Percentiles rank a stretch among this genome's conserved stretches.
phyloP scores from a whole-genome alignment of 2,329 filamentous ascomycete species.

The Diaporthe caulivora region DNA sequence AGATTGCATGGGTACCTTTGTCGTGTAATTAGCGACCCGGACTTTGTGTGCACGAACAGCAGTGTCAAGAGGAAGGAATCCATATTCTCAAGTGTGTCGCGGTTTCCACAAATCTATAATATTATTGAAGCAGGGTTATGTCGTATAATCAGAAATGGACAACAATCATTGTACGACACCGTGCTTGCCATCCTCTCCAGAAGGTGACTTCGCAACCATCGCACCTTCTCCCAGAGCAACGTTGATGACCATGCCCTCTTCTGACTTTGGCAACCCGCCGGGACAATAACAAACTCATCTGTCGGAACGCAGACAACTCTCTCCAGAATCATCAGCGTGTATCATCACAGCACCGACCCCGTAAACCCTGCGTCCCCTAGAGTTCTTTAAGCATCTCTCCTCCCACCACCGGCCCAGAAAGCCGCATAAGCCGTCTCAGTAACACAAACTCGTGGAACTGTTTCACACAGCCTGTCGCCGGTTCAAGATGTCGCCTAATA shows the following conservation, averaged over 20 bases:
- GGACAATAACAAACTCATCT: neutral
- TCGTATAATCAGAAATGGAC: too few relatives aligned
- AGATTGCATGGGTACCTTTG: too few relatives aligned
- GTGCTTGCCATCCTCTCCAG: neutral
- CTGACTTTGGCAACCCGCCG: neutral
- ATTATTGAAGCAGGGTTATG: neutral
- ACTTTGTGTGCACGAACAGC: neutral
- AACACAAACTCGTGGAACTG: neutral
- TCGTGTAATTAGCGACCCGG: neutral
- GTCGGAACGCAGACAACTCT: slow-evolving; percentile 6
- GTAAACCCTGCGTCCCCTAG: slow-evolving; percentile 26
- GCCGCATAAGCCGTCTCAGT: too few relatives aligned
- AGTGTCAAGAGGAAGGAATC: too few relatives aligned
- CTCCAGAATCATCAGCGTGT: neutral
- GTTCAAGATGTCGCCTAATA: neutral
- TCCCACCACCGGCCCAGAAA: neutral
- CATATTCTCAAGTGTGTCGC: neutral
- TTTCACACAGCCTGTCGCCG: neutral
- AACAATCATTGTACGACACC: neutral
- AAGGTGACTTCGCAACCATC: neutral
- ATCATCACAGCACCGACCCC: neutral
- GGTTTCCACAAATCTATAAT: neutral
- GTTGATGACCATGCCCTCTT: neutral
- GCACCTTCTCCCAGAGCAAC: neutral
- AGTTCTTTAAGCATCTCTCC: neutral